Conservation (phyloP, 192 early-diverging fungal species). For the Piromyces finnis region DNA sequence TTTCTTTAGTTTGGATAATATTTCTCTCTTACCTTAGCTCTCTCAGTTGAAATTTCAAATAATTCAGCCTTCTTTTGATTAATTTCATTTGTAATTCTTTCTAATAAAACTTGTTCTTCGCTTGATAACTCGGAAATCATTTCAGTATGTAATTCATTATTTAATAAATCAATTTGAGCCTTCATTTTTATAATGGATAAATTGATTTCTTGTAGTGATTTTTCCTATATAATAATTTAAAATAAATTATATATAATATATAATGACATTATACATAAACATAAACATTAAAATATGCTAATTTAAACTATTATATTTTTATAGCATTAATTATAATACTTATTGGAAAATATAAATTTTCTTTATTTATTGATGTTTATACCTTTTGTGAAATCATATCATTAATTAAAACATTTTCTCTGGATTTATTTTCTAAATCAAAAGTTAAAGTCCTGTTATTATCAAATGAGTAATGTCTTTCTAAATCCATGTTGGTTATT, state of each 20-base stretch:
- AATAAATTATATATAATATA: no score
- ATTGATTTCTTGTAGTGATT: background rate
- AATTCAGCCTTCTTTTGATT: background rate
- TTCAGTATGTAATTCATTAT: background rate
- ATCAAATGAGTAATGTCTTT: background rate
- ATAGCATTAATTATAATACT: no score
- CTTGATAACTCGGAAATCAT: background rate
- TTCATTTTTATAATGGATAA: background rate
- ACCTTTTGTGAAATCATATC: background rate
- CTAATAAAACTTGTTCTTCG: background rate
- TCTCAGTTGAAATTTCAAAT: background rate
- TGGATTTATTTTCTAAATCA: background rate
- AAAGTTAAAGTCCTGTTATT: background rate
- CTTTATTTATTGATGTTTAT: no score
- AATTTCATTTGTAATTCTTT: background rate
- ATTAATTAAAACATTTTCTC: background rate
- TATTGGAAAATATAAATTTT: no score
- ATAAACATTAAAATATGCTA: background rate
- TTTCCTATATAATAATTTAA: no score
- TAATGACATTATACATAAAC: background rate
- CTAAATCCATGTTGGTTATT: slow-evolving; percentile 12
- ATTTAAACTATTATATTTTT: no score
- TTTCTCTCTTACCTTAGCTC: background rate
- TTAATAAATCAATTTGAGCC: background rate
- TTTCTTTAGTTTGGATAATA: no score